A percentile compares a stretch with the other conserved stretches of the same genome.
phyloP scores from a whole-genome alignment of 225 moss, liverwort and hornwort genomes.

The Ulota crispa region DNA sequence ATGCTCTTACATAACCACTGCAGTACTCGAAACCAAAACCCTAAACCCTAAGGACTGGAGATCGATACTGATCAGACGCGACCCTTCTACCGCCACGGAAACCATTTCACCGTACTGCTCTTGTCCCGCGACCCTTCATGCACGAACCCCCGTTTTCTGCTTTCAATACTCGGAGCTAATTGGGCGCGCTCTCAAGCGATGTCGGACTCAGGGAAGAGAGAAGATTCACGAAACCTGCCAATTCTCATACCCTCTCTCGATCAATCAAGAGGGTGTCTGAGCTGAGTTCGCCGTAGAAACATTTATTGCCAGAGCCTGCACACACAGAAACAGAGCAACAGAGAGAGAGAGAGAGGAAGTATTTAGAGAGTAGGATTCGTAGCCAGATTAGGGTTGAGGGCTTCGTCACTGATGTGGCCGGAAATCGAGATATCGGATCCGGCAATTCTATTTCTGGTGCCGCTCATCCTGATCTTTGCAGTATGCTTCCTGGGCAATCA shows the following conservation, averaged over 20 bases:
- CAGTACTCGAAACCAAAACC: slow-evolving; percentile 1
- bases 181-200: background rate
- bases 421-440: slow-evolving; percentile 10
- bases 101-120: background rate
- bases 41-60: slow-evolving; percentile 1
- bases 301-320: background rate
- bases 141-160: background rate
- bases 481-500: slow-evolving; percentile 24
- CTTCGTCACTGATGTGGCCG: background rate
- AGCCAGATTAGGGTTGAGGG: background rate
- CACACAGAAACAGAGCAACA: background rate
- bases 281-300: background rate
- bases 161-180: background rate
- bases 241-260: background rate
- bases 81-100: slow-evolving; percentile 7
- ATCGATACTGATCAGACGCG: slow-evolving; percentile 25
- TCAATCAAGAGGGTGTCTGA: background rate
- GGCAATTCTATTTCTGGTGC: slow-evolving; percentile 24
- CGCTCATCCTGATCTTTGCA: slow-evolving; percentile 17
- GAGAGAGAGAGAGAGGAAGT: background rate
- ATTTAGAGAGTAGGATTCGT: background rate
- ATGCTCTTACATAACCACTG: too few relatives aligned
- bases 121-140: background rate
- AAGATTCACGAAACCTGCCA: background rate
- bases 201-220: background rate